Percentiles rank a stretch among this genome's conserved stretches.
Evolutionary conservation across 352 stramenopile genomes (phyloP).

Genomic region (Globisporangium irregulare): DNA sequence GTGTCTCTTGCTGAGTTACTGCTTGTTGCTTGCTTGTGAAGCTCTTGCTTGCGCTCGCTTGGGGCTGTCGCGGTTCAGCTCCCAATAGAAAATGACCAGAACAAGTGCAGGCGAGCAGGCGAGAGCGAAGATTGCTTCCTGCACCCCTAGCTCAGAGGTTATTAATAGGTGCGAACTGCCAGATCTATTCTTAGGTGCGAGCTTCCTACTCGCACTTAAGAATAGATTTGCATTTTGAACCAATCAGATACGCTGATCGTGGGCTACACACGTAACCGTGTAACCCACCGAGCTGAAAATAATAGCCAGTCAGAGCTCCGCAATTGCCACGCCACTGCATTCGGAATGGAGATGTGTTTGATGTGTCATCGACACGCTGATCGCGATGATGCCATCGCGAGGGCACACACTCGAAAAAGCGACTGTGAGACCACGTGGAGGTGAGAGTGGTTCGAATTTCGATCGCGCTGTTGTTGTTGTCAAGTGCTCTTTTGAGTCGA

Average conservation of each 20-base stretch:
- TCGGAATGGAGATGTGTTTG: not conserved
- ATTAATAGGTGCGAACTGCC: conserved; percentile 2
- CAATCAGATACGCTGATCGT: not conserved
- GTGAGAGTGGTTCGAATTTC: not conserved
- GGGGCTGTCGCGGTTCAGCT: not conserved
- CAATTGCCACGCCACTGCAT: too few relatives aligned
- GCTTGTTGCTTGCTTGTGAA: not conserved
- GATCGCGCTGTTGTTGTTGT: not conserved
- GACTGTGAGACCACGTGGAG: not conserved
- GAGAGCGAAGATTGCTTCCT: not conserved
- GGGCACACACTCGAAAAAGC: not conserved
- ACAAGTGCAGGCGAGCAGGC: not conserved
- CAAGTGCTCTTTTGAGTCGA: not conserved
- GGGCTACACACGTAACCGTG: not conserved
- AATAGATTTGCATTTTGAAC: not conserved
- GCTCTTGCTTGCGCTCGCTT: not conserved
- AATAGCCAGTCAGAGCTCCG: not conserved
- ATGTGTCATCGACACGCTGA: not conserved
- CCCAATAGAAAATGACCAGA: conserved; percentile 12
- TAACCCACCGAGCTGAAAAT: too few relatives aligned
- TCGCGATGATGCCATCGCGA: not conserved
- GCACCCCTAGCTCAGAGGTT: not conserved
- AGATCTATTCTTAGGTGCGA: too few relatives aligned
- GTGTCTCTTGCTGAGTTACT: not conserved
- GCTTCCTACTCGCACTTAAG: not conserved